phyloP scores from a whole-genome alignment of 1,284 basidiomycete species.

The Rhodotorula sp. region DNA sequence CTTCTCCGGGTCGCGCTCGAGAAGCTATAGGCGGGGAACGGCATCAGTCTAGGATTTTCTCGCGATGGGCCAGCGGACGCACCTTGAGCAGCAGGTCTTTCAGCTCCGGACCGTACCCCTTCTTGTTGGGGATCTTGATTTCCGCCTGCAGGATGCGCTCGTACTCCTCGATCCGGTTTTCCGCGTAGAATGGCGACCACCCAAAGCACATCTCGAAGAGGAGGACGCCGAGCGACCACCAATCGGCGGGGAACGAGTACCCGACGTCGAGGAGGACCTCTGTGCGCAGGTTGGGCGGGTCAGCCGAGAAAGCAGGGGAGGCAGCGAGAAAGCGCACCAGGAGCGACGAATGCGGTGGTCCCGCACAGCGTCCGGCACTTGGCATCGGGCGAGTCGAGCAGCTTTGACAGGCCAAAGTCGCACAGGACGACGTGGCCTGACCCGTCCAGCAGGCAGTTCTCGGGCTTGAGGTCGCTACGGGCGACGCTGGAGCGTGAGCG shows the following conservation, averaged over 20 bases:
- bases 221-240: slow-evolving; percentile 51
- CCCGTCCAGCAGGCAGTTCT: slow-evolving; percentile 50
- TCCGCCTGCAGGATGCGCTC: slow-evolving; percentile 52
- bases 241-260: slow-evolving; percentile 53
- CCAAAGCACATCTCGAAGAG: slow-evolving; percentile 55
- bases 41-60: not conserved
- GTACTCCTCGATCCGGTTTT: slow-evolving; percentile 49
- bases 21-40: slow-evolving; percentile 15
- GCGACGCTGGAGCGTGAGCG: not conserved
- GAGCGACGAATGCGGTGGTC: slow-evolving; percentile 52
- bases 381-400: slow-evolving; percentile 44
- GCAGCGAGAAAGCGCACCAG: slow-evolving; percentile 23
- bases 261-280: slow-evolving; percentile 53
- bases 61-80: not conserved
- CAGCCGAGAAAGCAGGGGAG: not conserved
- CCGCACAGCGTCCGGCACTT: slow-evolving; percentile 54
- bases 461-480: slow-evolving; percentile 45
- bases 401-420: slow-evolving; percentile 49
- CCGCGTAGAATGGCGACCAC: slow-evolving; percentile 54
- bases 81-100: slow-evolving; percentile 36
- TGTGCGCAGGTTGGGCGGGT: slow-evolving; percentile 24
- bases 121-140: slow-evolving; percentile 51
- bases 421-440: slow-evolving; percentile 50
- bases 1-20: slow-evolving; percentile 31
- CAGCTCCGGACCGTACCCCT: slow-evolving; percentile 32